Conservation (phyloP, 2,329 filamentous ascomycete species). For the Fusarium nisikadoi region DNA sequence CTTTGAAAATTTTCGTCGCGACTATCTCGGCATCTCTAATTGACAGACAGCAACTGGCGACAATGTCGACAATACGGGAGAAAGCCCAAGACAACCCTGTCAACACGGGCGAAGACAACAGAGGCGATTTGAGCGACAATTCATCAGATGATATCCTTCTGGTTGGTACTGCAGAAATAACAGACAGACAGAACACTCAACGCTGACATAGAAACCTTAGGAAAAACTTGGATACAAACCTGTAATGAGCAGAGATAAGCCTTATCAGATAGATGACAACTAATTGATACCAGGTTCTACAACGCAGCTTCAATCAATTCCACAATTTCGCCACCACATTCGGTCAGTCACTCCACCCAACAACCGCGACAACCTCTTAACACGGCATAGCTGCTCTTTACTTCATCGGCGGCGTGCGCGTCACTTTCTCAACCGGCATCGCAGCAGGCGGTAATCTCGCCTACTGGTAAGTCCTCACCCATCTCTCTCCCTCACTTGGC, state of each 20-base stretch:
- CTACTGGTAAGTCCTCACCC: neutral
- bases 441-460: neutral
- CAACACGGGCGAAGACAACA: too few relatives aligned
- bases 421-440: neutral
- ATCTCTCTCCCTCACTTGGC: neutral
- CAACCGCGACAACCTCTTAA: neutral
- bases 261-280: rapidly evolving
- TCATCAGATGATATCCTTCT: neutral
- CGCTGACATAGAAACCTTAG: rapidly evolving
- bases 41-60: neutral
- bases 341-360: neutral
- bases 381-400: neutral
- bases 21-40: neutral
- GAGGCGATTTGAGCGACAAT: neutral
- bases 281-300: neutral
- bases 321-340: constrained; percentile 6
- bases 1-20: too few relatives aligned
- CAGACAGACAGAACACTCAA: neutral
- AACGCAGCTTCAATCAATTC: neutral
- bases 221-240: constrained; percentile 1
- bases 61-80: neutral
- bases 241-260: neutral
- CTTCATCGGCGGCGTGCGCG: constrained; percentile 1
- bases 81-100: neutral
- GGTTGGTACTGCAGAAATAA: neutral